A percentile compares a stretch with the other conserved stretches of the same genome.
Conservation (phyloP, 768 basidiomycete genomes). For the Leccinum rimulosum region DNA sequence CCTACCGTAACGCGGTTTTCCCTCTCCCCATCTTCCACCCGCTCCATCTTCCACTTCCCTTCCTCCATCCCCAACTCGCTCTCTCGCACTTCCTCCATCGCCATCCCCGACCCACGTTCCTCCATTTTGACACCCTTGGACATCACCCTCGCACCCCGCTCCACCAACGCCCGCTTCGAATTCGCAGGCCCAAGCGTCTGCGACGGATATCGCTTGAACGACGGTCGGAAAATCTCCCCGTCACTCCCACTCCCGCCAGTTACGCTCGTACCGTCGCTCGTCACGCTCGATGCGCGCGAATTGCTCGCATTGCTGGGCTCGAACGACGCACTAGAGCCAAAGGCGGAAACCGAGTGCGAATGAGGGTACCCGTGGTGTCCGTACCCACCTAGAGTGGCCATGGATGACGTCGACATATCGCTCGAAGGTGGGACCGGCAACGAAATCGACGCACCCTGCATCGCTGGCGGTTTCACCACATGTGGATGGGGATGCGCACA, state of each 20-base stretch:
- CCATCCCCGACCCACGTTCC: neutral
- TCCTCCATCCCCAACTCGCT: neutral
- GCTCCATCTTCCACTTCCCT: neutral
- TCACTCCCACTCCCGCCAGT: slow-evolving; percentile 32
- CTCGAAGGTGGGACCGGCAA: slow-evolving; percentile 29
- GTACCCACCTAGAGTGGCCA: slow-evolving; percentile 9
- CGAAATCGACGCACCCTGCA: slow-evolving; percentile 32
- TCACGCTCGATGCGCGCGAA: slow-evolving; percentile 32
- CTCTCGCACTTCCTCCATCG: neutral
- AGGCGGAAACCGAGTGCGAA: slow-evolving; percentile 4
- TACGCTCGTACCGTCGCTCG: slow-evolving; percentile 30
- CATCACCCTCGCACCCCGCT: slow-evolving; percentile 15
- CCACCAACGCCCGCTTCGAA: slow-evolving; percentile 51
- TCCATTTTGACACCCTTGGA: slow-evolving; percentile 15
- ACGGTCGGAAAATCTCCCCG: slow-evolving; percentile 44
- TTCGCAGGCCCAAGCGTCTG: slow-evolving; percentile 65
- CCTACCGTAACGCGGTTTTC: neutral
- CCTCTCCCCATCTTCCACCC: neutral
- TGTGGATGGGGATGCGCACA: neutral
- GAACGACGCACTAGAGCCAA: slow-evolving; percentile 14
- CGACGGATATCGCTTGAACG: slow-evolving; percentile 72
- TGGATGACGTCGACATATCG: slow-evolving; percentile 3
- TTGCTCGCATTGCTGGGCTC: slow-evolving; percentile 10
- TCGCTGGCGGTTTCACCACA: slow-evolving; percentile 24
- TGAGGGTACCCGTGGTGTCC: neutral